Evolutionary conservation across 2,329 filamentous ascomycete species (phyloP).

Genomic region (Paecilomyces variotii): DNA sequence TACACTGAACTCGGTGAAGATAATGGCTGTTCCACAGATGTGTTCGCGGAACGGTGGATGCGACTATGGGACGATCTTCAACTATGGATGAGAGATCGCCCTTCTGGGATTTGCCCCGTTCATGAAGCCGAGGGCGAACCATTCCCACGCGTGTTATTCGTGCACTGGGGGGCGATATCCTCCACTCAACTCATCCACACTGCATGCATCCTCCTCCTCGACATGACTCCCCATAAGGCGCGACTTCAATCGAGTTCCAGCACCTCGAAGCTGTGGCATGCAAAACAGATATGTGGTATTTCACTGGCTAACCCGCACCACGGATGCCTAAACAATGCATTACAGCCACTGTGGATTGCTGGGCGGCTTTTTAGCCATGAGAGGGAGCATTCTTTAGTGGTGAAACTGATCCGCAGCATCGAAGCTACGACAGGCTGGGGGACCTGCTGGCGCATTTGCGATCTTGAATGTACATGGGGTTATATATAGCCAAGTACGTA

Average conservation of each 20-base stretch:
- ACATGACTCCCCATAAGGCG: conserved; percentile 32
- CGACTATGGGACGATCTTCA: conserved; percentile 45
- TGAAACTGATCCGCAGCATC: conserved; percentile 39
- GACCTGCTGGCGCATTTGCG: conserved; percentile 45
- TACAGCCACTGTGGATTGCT: conserved; percentile 51
- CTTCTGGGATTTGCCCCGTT: conserved; percentile 40
- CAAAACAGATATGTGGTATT: conserved; percentile 48
- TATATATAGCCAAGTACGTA: conserved; percentile 9
- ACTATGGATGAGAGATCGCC: conserved; percentile 41
- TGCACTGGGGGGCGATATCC: conserved; percentile 49
- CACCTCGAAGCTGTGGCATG: conserved; percentile 47
- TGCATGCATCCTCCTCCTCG: conserved; percentile 45
- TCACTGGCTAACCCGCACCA: conserved; percentile 49
- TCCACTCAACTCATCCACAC: conserved; percentile 53
- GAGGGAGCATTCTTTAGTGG: conserved; percentile 31
- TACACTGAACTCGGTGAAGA: conserved; percentile 41
- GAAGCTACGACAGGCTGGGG: conserved; percentile 48
- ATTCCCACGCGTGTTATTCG: conserved; percentile 47
- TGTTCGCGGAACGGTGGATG: conserved; percentile 40
- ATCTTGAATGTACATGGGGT: conserved; percentile 37
- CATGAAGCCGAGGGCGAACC: conserved; percentile 36
- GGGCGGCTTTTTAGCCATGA: conserved; percentile 47
- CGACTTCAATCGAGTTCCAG: conserved; percentile 10
- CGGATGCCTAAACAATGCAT: conserved; percentile 50
- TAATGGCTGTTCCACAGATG: conserved; percentile 36